Conservation (phyloP, 805 yeast genomes). For the Kodamaea kaohsiungensis region DNA sequence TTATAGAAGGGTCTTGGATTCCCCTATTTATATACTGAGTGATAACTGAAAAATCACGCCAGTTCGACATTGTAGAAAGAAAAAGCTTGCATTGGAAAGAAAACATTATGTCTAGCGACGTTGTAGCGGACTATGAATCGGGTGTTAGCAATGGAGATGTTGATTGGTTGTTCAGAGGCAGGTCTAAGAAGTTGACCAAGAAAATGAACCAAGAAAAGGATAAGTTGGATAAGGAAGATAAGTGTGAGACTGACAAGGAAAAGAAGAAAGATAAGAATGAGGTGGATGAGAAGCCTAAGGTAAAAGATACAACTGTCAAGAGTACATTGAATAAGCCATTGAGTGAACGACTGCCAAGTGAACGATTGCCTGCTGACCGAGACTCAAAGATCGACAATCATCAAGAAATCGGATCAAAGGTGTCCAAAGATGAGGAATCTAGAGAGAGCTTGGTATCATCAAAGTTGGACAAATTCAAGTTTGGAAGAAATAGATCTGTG, state of each 20-base stretch:
- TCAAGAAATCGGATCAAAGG: neutral
- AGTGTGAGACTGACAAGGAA: neutral
- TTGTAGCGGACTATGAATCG: conserved; percentile 22
- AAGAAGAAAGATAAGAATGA: neutral
- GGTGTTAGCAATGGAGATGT: conserved; percentile 76
- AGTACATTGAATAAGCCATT: neutral
- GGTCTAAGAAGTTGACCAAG: conserved; percentile 56
- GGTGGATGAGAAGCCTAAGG: neutral
- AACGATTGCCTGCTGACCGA: neutral
- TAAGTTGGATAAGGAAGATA: neutral
- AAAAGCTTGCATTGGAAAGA: too few relatives aligned
- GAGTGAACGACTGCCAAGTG: neutral
- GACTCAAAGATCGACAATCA: neutral
- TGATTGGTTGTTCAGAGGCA: conserved; percentile 85
- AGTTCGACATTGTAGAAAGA: neutral
- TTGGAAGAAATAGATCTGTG: conserved; percentile 30
- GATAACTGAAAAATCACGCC: conserved; percentile 2
- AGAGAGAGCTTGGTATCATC: conserved; percentile 13
- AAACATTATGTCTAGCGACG: neutral
- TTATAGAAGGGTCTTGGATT: neutral
- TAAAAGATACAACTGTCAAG: too few relatives aligned
- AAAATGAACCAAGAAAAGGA: conserved; percentile 27
- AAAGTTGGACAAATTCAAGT: conserved; percentile 24
- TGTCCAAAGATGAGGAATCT: neutral
- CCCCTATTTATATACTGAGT: neutral